Base-by-base conservation (phyloP, 805 yeast species). In the Danielozyma ontarioensis region DNA sequence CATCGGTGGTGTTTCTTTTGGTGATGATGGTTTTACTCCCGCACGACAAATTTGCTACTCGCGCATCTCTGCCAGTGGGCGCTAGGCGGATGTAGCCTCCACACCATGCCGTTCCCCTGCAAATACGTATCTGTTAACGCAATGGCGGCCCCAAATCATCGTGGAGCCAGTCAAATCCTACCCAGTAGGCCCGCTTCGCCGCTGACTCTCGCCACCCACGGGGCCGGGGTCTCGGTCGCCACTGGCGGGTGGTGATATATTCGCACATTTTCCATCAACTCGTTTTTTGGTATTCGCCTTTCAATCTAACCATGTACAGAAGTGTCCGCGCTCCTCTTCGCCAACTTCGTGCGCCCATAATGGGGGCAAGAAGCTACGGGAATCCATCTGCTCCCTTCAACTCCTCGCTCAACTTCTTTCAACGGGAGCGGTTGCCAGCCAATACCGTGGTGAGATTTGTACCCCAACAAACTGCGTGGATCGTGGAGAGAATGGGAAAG, bases 401-500 rank as follows among this genome's bases (percentile, higher is more conserved):
- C 22, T 25, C 45, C 5, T 27, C 51, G 11, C 44, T 77, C 48
- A 76, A 69, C 27, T 80, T 68, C 51, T 80, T 80, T 56, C 85
- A 79, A 52, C 70, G 68, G 32, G 76, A 74, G 31, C 64, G 72
- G 35, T 59, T 82, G 33, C 94, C 94, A n/a, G 63, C 86, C 13
- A 83, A 83, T 57, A 83, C 93, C 2, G 57, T 83, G 4, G 57
- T 83, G 25, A 67, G 84, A 46, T 85, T 85, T 54, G 95, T 85
- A 12, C 95, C 95, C 2, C 95, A 86, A 55, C 94, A 85, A 57
- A 80, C 85, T 14, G 95, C 95, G 3, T 85, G 93, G 88, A 76
- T 85, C 13, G 95, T 85, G 13, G 95, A 85, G 57, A 68, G 95
- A 41, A 85, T 85, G 95, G 95, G 95, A 21, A 82, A 81, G 53